Evolutionary conservation across 345 rosid genomes (phyloP), one percentile per base, ranked within the genome.

Genomic region (Schrenkiella parvula): DNA sequence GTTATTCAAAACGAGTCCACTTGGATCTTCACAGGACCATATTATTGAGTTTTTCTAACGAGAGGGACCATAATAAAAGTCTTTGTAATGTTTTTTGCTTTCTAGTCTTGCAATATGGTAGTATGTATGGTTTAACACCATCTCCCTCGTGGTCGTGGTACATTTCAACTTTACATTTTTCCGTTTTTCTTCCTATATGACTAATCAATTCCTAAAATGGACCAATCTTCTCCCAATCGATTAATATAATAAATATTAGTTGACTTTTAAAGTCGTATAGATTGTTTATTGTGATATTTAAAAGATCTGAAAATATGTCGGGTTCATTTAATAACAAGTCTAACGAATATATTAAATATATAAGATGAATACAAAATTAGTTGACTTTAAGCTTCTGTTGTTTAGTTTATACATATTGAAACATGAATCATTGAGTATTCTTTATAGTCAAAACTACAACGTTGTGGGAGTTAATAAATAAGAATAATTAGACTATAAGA

Each of bases 81-180:
- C 7, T 12, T 64, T 25, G 66, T 58, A 22, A 11, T 12, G 48
- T 12, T 34, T 32, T 11, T 58, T 31, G n/a, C 7, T 65, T 31
- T 34, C n/a, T n/a, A n/a, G n/a, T 46, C 66, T 70, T 64, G 70
- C 70, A 17, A 54, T 31, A 53, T 66, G 67, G 72, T 15, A 66
- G 72, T 15, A 66, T 59, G 73, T 34, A 74, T 66, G 73, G 66
- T 48, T 64, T 51, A 62, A 68, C 72, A 66, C 54, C 47, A 67
- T 67, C 68, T 74, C 73, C 73, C 68, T 74, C 68, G 78, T 74
- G 78, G 62, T 66, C 18, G 52, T 56, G 52, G 44, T 74, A 51
- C 78, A 74, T 50, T 67, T 59, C 55, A 66, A 39, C 19, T 74
- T 74, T 22, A 29, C 73, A 38, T 17, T 35, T 74, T 66, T 58